These are phyloP conservation scores for Erodium maritimum DNA, from an alignment of 345 rosid species.

Conservation along the genomic window DNA sequence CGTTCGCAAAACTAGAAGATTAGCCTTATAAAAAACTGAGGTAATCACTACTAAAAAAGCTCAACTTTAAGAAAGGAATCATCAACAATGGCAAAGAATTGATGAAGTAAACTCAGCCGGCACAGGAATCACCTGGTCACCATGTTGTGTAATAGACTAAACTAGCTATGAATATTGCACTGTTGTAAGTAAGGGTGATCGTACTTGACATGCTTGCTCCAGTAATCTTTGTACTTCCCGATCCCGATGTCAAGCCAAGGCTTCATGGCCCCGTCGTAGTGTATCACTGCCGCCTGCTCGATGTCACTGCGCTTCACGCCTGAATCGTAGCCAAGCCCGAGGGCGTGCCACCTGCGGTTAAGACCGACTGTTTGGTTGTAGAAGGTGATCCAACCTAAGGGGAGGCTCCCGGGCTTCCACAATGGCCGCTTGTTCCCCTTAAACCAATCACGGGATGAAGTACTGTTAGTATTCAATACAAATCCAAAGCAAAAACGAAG, in stretches of 20 bases:
- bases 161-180: constrained; percentile 58
- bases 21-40: too few relatives aligned
- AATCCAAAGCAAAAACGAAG: too few relatives aligned
- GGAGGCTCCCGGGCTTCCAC: constrained; percentile 75
- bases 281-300: constrained; percentile 66
- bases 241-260: constrained; percentile 93
- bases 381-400: constrained; percentile 82
- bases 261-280: constrained; percentile 81
- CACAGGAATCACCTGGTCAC: too few relatives aligned
- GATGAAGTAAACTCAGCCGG: too few relatives aligned
- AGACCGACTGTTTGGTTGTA: constrained; percentile 56
- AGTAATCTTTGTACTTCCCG: constrained; percentile 51
- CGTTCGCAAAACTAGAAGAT: too few relatives aligned
- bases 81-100: too few relatives aligned
- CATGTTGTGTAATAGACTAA: too few relatives aligned
- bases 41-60: too few relatives aligned
- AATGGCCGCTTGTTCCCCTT: constrained; percentile 53
- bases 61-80: too few relatives aligned
- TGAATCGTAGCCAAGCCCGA: constrained; percentile 67
- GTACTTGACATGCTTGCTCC: constrained; percentile 53
- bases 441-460: constrained; percentile 7
- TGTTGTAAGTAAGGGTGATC: constrained; percentile 42
- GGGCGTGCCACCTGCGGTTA: constrained; percentile 69
- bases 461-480: not conserved
- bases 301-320: constrained; percentile 35